Evolutionary conservation across 768 basidiomycete genomes (phyloP).

Genomic region (Mycena maculata): DNA sequence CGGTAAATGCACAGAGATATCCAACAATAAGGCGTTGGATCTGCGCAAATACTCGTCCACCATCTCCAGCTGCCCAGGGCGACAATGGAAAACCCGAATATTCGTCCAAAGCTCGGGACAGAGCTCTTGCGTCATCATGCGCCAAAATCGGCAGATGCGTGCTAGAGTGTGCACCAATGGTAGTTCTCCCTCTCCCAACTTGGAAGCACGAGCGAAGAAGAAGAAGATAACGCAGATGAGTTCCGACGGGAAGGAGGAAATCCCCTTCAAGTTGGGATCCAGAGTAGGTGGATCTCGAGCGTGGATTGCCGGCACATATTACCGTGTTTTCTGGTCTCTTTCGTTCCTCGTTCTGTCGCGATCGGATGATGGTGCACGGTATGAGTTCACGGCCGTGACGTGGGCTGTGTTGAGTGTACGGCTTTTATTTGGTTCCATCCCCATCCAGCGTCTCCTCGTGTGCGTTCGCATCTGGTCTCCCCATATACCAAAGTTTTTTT

Average conservation of each 20-base stretch:
- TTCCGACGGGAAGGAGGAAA: constrained; percentile 13
- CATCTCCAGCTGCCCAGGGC: constrained; percentile 1
- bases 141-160: constrained; percentile 19
- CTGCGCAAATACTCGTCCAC: constrained; percentile 8
- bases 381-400: too few relatives aligned
- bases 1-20: constrained; percentile 5
- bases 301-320: too few relatives aligned
- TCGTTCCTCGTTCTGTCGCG: too few relatives aligned
- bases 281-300: too few relatives aligned
- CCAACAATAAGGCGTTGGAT: constrained; percentile 3
- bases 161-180: constrained; percentile 6
- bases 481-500: too few relatives aligned
- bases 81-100: constrained; percentile 15
- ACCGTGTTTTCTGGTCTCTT: too few relatives aligned
- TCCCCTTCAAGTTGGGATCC: neutral
- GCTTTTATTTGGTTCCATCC: too few relatives aligned
- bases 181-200: neutral
- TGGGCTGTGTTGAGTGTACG: too few relatives aligned
- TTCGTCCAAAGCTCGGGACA: constrained; percentile 19
- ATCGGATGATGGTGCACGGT: too few relatives aligned
- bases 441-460: too few relatives aligned
- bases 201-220: neutral
- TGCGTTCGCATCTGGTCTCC: too few relatives aligned
- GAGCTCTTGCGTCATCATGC: constrained; percentile 6
- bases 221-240: constrained; percentile 15